Base-by-base conservation (phyloP, 768 basidiomycete species). In the Cubamyces lactineus region DNA sequence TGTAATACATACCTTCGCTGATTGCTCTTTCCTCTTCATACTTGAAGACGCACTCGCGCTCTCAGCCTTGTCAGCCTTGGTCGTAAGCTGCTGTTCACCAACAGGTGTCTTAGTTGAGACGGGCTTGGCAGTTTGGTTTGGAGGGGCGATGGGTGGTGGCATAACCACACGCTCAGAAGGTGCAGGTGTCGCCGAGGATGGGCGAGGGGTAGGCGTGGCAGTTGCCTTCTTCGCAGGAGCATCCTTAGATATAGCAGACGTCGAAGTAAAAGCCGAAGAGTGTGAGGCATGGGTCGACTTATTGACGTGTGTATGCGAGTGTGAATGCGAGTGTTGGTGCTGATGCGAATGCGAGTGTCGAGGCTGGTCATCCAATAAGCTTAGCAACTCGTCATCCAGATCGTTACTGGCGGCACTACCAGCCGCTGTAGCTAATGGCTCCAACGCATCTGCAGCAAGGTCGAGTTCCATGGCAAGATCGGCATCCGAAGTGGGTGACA, bases 361-460 rank as follows among this genome's bases (percentile, higher is more conserved):
- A n/a, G 69, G 63, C n/a, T 62, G 74, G 65, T 85, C 87, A 67
- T 88, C 89, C 30, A 91, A 76, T 24, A 91, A 76, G 67, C 87
- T 88, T 59, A 90, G 78, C 51, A 91, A 73, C 73, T 91, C 89
- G 64, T 88, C 78, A 12, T 82, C 81, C 13, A 82, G 83, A 60
- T 88, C 86, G 23, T 86, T 81, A 57, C 86, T 76, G 70, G 74
- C 76, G 76, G 60, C 78, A 69, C 62, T 76, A 74, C 68, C 75
- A 73, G 76, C 43, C 16, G 53, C 42, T 5, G 46, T 19, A 15
- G n/a, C 46, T 1, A 15, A 5, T 3, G 58, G 56, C 59, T 68
- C 38, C n/a, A 65, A 59, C 3, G 56, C 57, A 41, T 47, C 41
- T 3, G 56, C 63, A 3, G 64, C 74, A 28, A 78, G 75, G 50